These are phyloP conservation scores for Phialocephala subalpina DNA, from an alignment of 2,329 filamentous ascomycete species.

Conservation along the genomic window DNA sequence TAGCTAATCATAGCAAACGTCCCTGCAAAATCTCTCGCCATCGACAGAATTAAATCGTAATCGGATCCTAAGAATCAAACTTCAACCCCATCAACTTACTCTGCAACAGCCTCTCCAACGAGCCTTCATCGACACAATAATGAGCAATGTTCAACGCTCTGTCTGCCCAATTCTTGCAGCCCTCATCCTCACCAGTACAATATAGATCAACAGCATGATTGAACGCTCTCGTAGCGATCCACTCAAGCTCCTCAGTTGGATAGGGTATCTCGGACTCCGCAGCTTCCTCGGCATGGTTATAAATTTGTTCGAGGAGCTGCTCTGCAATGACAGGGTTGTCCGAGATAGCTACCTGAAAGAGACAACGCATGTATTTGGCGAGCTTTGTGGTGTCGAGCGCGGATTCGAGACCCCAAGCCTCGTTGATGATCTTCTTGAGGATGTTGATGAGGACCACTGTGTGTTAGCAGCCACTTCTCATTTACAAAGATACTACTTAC, in stretches of 20 bases:
- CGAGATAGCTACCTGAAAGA: constrained; percentile 73
- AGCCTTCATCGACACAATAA: constrained; percentile 40
- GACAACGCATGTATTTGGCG: constrained; percentile 79
- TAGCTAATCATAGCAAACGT: neutral
- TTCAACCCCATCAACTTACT: constrained; percentile 40
- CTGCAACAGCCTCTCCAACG: constrained; percentile 39
- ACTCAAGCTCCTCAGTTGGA: constrained; percentile 75
- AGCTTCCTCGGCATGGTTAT: constrained; percentile 59
- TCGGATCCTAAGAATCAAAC: constrained; percentile 31
- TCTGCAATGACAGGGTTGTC: constrained; percentile 60
- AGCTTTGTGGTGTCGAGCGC: constrained; percentile 65
- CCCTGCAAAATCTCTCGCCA: neutral
- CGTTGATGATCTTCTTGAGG: constrained; percentile 74
- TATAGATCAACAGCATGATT: constrained; percentile 77
- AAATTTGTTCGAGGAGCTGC: constrained; percentile 70
- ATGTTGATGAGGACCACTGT: constrained; percentile 46
- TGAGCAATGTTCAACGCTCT: constrained; percentile 45
- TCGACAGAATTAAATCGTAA: neutral
- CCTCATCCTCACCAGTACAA: constrained; percentile 59
- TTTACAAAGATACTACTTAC: constrained; percentile 45
- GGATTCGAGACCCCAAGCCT: constrained; percentile 64
- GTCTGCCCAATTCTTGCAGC: constrained; percentile 54
- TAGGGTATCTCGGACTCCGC: constrained; percentile 58
- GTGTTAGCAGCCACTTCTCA: constrained; percentile 21
- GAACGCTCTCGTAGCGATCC: constrained; percentile 74